Base-by-base conservation (phyloP, 148 eudicot genomes). In the Fagopyrum esculentum region DNA sequence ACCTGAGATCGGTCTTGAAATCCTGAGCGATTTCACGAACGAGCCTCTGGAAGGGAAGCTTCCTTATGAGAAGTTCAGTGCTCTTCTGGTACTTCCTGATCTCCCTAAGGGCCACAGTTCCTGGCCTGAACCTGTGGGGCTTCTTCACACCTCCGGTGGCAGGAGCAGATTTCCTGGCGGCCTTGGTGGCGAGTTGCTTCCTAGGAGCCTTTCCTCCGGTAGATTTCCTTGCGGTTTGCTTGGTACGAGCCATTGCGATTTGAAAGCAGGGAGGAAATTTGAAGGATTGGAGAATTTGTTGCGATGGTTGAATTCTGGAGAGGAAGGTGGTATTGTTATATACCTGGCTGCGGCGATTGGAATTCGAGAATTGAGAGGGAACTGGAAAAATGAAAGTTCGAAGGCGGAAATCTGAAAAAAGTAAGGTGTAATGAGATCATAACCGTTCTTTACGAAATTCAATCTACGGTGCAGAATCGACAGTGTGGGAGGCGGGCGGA, bases 61-160 rank as follows among this genome's bases (percentile, higher is more conserved):
- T 52, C 63, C 75, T 54, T 45, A 49, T 73, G 63, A 73, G 61
- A 8, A 50, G 75, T 35, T 50, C 75, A 7, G 61, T 73, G 75
- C 74, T 71, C 74, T 71, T 71, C 74, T 71, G 74, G 43, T 71
- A 71, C 74, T 46, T 71, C 74, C 74, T 30, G 46, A 73, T 73
- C 75, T 71, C 74, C 46, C 74, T 46, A 6, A 71, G 55, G 0
- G 74, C 74, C 54, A 71, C 75, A 5, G 75, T 52, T 11, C 61
- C 75, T 15, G 75, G 61, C 22, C 75, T 17, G 75, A 49, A 52
- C 29, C 75, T 73, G 57, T 73, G 75, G 6, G 75, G 75, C 75
- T 73, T 71, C 74, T 71, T 71, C 30, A 71, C 74, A 45, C 74
- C 74, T 16, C 74, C 74, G 51, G 74, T 71, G 43, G 74, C 74